phyloP scores from a whole-genome alignment of 129 eudicot species.

The Flaveria brownii region DNA sequence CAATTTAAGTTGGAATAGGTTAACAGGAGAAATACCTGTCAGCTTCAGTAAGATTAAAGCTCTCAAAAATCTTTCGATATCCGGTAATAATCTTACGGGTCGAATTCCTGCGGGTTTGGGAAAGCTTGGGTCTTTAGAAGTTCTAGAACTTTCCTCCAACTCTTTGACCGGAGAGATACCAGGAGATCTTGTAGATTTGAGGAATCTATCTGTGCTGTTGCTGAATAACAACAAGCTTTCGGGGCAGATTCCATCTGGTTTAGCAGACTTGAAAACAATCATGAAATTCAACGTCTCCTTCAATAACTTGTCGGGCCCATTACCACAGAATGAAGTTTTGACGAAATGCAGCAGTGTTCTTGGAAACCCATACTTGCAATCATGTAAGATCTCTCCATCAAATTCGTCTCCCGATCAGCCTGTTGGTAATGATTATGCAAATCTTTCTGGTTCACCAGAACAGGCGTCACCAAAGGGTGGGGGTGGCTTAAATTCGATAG shows the following conservation, averaged over 20 bases:
- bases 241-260: constrained; percentile 58
- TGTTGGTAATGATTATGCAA: constrained; percentile 34
- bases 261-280: constrained; percentile 48
- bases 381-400: constrained; percentile 53
- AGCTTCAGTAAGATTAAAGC: constrained; percentile 51
- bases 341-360: constrained; percentile 65
- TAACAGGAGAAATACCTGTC: constrained; percentile 56
- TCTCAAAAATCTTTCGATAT: constrained; percentile 54
- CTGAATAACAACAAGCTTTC: constrained; percentile 72
- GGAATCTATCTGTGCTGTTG: constrained; percentile 49
- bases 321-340: constrained; percentile 43
- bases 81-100: constrained; percentile 60
- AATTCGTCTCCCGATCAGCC: constrained; percentile 53
- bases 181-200: constrained; percentile 46
- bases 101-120: constrained; percentile 58
- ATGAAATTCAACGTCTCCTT: constrained; percentile 64
- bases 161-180: constrained; percentile 69
- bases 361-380: constrained; percentile 65
- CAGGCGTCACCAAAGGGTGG: constrained; percentile 21
- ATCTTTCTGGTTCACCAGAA: constrained; percentile 34
- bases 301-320: constrained; percentile 71
- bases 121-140: constrained; percentile 50
- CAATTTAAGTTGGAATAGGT: constrained; percentile 58
- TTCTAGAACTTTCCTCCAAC: constrained; percentile 63
- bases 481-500: constrained; percentile 52